phyloP scores from a whole-genome alignment of 163 green algal species.

The Volvox carteri region DNA sequence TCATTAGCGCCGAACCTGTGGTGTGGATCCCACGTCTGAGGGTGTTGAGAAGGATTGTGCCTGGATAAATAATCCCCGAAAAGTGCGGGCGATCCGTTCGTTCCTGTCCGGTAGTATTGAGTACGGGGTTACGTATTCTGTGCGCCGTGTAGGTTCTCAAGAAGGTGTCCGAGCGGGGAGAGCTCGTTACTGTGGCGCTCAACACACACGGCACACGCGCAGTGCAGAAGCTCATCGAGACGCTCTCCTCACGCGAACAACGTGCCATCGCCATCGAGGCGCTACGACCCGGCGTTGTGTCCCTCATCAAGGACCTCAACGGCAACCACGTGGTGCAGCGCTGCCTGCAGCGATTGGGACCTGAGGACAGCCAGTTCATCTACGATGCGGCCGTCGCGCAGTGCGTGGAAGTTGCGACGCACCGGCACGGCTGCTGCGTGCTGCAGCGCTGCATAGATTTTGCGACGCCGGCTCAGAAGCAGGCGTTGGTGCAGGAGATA shows the following conservation, averaged over 20 bases:
- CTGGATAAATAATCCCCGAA: no score
- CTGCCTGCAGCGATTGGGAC: constrained; percentile 94
- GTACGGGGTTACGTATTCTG: background rate
- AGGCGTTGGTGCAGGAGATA: constrained; percentile 88
- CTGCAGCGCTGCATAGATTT: constrained; percentile 99
- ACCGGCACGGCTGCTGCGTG: constrained; percentile 99
- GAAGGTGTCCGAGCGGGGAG: constrained; percentile 76
- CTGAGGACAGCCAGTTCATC: constrained; percentile 95
- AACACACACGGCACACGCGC: constrained; percentile 97
- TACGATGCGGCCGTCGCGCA: constrained; percentile 92
- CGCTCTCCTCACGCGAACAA: constrained; percentile 81
- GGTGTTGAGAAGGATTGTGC: no score
- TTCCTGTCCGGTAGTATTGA: no score
- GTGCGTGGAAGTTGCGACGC: constrained; percentile 95
- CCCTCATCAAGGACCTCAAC: constrained; percentile 89
- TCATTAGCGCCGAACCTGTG: no score
- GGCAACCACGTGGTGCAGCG: constrained; percentile 99
- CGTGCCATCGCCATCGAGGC: constrained; percentile 85
- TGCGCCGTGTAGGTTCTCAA: constrained; percentile 81
- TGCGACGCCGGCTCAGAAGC: constrained; percentile 87
- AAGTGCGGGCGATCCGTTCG: no score
- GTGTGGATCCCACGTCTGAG: no score
- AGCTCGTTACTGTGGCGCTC: constrained; percentile 88
- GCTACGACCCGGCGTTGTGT: constrained; percentile 90
- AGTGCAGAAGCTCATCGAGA: constrained; percentile 98